Conservation (phyloP, 2,329 filamentous ascomycete genomes). For the Aspergillus sp. region DNA sequence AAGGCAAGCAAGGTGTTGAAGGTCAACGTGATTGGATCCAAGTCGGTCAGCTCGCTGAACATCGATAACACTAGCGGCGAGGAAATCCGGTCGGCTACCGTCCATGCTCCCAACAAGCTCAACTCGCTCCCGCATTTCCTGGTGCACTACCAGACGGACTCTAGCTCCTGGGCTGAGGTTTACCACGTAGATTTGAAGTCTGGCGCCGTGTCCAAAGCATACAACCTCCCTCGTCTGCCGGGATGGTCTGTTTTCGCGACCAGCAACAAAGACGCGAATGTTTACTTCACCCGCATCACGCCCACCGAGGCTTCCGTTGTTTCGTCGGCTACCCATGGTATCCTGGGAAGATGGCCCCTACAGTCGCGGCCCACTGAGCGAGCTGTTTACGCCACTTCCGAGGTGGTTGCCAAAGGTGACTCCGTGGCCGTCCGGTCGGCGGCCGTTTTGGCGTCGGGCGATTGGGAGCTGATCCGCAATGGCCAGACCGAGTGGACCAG, state of each 20-base stretch:
- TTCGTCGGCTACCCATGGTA: constrained; percentile 73
- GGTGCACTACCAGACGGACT: constrained; percentile 71
- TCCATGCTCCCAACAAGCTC: constrained; percentile 72
- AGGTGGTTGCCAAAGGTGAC: constrained; percentile 72
- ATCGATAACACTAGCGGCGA: constrained; percentile 42
- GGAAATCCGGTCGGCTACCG: constrained; percentile 55
- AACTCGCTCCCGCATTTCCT: constrained; percentile 80
- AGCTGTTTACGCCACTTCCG: constrained; percentile 70
- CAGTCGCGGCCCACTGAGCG: constrained; percentile 46
- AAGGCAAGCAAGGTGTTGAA: constrained; percentile 45
- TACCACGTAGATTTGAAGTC: constrained; percentile 77
- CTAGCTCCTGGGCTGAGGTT: constrained; percentile 77
- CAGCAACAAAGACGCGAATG: constrained; percentile 73
- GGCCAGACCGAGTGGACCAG: constrained; percentile 78
- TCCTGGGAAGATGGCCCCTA: constrained; percentile 72
- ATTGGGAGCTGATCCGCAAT: constrained; percentile 84
- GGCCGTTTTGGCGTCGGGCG: constrained; percentile 61
- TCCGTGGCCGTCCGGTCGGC: constrained; percentile 78
- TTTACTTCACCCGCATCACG: constrained; percentile 85
- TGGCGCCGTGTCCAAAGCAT: constrained; percentile 70
- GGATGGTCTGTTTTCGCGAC: constrained; percentile 75
- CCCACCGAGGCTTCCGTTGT: constrained; percentile 70
- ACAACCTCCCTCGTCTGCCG: constrained; percentile 70
- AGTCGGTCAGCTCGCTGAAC: constrained; percentile 38
- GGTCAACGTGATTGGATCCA: constrained; percentile 46